A percentile compares a stretch with the other conserved stretches of the same genome.
phyloP scores from a whole-genome alignment of 2,329 filamentous ascomycete genomes.

The Pseudopyrenochaeta lycopersici region DNA sequence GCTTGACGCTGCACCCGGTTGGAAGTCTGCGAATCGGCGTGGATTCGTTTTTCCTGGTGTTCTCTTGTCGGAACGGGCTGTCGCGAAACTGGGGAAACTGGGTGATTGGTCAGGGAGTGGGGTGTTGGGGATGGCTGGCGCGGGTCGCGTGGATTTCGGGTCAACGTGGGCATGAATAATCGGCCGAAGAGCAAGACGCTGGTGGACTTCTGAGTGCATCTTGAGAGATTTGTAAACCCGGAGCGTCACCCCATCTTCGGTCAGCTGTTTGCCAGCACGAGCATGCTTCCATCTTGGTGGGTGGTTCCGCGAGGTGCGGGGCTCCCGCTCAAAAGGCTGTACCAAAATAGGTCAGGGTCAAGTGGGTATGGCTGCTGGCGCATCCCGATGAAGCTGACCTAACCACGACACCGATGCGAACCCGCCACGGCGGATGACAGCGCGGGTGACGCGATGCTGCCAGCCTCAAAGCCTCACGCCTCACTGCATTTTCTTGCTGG shows the following conservation, averaged over 20 bases:
- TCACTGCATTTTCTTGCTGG: constrained; percentile 20
- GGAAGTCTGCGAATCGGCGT: constrained; percentile 17
- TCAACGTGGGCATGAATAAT: constrained; percentile 6
- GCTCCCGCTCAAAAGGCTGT: constrained; percentile 30
- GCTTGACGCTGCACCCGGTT: constrained; percentile 23
- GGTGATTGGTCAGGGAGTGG: constrained; percentile 22
- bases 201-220: not conserved
- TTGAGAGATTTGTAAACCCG: constrained; percentile 2
- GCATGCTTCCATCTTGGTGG: constrained; percentile 19
- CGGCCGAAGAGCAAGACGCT: constrained; percentile 3
- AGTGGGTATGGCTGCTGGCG: constrained; percentile 27
- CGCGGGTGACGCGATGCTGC: constrained; percentile 36
- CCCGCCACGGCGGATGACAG: constrained; percentile 45
- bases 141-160: constrained; percentile 9
- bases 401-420: constrained; percentile 28
- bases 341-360: constrained; percentile 35
- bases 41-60: constrained; percentile 16
- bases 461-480: constrained; percentile 24
- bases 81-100: constrained; percentile 13
- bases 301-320: constrained; percentile 32
- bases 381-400: constrained; percentile 37
- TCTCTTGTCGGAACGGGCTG: constrained; percentile 19
- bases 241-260: not conserved
- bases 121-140: constrained; percentile 5
- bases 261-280: constrained; percentile 15